Percentiles rank a stretch among this genome's conserved stretches.
Evolutionary conservation across 2,329 filamentous ascomycete genomes (phyloP).

Genomic region (Conoideocrella luteorostrata): DNA sequence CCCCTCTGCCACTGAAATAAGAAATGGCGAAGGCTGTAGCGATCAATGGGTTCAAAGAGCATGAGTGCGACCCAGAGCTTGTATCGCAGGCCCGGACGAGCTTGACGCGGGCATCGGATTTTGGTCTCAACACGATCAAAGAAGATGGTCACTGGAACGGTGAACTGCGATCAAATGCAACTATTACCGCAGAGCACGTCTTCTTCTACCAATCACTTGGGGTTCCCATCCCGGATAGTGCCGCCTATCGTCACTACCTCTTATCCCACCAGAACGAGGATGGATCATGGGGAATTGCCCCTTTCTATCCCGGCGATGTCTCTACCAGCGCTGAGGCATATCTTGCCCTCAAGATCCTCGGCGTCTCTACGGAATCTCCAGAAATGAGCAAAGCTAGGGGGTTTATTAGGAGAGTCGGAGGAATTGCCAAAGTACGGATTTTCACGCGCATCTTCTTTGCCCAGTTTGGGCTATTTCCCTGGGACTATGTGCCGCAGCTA

Average conservation of each 20-base stretch:
- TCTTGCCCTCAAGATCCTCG: constrained; percentile 9
- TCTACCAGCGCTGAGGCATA: constrained; percentile 8
- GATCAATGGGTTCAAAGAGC: neutral
- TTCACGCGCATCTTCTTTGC: constrained; percentile 10
- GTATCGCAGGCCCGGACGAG: neutral
- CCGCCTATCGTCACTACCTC: constrained; percentile 3
- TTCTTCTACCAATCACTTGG: constrained; percentile 8
- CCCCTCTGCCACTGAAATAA: too few relatives aligned
- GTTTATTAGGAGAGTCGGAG: constrained; percentile 4
- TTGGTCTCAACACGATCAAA: neutral
- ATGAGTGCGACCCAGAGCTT: neutral
- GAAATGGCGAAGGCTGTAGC: neutral
- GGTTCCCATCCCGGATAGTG: neutral
- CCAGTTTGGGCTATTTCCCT: constrained; percentile 9
- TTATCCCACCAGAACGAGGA: constrained; percentile 6
- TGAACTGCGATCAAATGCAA: constrained; percentile 7
- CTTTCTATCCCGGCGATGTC: constrained; percentile 5
- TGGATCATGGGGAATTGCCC: constrained; percentile 9
- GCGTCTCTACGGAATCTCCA: constrained; percentile 1
- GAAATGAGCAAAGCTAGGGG: constrained; percentile 3
- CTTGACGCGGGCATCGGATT: neutral
- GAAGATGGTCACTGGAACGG: constrained; percentile 7
- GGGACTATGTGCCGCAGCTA: constrained; percentile 8
- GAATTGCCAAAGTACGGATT: constrained; percentile 8
- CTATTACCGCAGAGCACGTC: constrained; percentile 8